Conservation (phyloP, 2,329 filamentous ascomycete genomes). For the Ophiostoma himal-ulmi region DNA sequence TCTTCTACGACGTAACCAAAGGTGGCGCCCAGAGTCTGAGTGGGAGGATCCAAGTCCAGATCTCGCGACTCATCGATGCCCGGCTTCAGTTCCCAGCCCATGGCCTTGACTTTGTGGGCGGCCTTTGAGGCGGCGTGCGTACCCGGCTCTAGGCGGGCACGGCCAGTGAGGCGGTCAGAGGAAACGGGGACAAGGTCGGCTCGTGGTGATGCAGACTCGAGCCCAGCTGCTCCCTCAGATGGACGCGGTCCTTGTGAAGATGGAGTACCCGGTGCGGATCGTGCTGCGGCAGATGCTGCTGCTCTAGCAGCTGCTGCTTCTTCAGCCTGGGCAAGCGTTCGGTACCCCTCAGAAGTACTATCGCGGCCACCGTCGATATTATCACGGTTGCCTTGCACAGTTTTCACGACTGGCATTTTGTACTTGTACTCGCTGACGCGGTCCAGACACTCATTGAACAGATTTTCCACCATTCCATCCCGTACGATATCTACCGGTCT, state of each 20-base stretch:
- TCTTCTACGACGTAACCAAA: conserved; percentile 88
- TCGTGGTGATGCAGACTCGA: conserved; percentile 37
- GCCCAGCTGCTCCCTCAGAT: neutral
- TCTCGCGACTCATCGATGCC: conserved; percentile 59
- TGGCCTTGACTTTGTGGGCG: conserved; percentile 66
- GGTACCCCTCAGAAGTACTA: conserved; percentile 60
- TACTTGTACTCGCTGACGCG: conserved; percentile 86
- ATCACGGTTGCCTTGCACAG: conserved; percentile 75
- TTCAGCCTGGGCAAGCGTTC: conserved; percentile 68
- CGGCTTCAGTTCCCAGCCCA: conserved; percentile 74
- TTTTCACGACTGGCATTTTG: conserved; percentile 62
- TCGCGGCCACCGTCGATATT: conserved; percentile 80
- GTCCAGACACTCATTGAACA: conserved; percentile 93
- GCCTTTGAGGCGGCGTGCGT: conserved; percentile 65
- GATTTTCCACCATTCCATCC: conserved; percentile 78
- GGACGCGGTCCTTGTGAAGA: neutral
- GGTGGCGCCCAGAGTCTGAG: conserved; percentile 61
- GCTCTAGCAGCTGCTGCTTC: conserved; percentile 53
- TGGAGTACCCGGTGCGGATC: neutral
- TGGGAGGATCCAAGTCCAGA: conserved; percentile 63
- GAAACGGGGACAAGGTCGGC: conserved; percentile 55
- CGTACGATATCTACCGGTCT: conserved; percentile 69
- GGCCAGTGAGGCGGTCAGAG: conserved; percentile 64
- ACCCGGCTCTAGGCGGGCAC: conserved; percentile 53
- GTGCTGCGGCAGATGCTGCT: neutral